Base-by-base conservation (phyloP, 805 yeast genomes). In the Yamadazyma sp. region DNA sequence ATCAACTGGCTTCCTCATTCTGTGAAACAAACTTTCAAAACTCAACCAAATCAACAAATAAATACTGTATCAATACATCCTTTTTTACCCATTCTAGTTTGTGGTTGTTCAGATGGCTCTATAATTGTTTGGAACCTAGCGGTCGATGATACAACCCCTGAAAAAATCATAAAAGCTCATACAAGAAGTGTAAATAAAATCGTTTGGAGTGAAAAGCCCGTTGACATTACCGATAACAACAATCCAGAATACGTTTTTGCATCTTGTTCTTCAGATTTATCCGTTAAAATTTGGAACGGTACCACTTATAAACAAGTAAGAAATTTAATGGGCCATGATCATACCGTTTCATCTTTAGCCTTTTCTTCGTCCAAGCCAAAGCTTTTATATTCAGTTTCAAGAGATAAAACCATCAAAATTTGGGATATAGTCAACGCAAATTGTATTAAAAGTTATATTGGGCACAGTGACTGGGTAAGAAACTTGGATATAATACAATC, bases 401-500 rank as follows among this genome's bases (percentile, higher is more conserved):
- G 89, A 38, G 91, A 83, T 49, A 66, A 64, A 6, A 53, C 80
- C 1, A 70, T 81, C 5, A 78, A 72, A 47, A 49, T 77, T 2
- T 83, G 89, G 89, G 84, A 84, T 55, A 50, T 82, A 5, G 57
- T 65, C 2, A 69, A 77, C 3, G 96, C 95, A 0, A 78, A 76
- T 69, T 76, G 87, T 40, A 46, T 76, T 12, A 70, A 73, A 40
- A 76, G 85, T 0, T 76, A 87, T 38, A 69, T 74, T 11, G 91
- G 89, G 1, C 97, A 89, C 57, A 73, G 85, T 7, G 96, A 87
- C 45, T 89, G 97, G 97, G 87, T 87, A 4, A 65, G 95, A 38
- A 66, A 76, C 8, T 44, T 87, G 2, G 86, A 80, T 42, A 62
- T 53, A 8, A 55, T 51, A 0, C 40, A 46, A 31, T 13, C 28